These are phyloP conservation scores for Aspergillus ustus DNA, from an alignment of 2,329 filamentous ascomycete species.

Conservation along the genomic window DNA sequence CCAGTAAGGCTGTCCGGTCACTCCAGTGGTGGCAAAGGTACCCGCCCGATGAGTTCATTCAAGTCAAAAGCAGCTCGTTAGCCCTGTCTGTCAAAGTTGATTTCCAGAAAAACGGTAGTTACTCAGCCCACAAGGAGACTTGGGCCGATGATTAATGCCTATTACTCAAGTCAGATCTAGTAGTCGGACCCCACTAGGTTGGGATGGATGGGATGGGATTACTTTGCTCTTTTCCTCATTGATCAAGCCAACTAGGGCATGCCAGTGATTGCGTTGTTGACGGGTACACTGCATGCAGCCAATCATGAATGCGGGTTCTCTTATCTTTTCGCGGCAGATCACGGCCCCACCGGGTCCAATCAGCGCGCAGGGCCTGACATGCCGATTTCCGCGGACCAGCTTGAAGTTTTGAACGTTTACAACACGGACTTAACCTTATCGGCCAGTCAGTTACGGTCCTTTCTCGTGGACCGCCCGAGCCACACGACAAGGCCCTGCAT, in stretches of 20 bases:
- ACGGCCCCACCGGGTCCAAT: neutral
- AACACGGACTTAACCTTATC: neutral
- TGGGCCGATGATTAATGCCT: constrained; percentile 3
- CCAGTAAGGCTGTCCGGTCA: neutral
- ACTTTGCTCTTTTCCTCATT: neutral
- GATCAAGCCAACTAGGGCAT: too few species aligned
- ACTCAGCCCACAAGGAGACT: neutral
- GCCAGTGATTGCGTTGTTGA: neutral
- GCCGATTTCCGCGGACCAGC: constrained; percentile 13
- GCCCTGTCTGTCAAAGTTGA: neutral
- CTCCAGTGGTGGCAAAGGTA: neutral
- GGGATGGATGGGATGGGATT: neutral
- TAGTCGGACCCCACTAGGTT: neutral
- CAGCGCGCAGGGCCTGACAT: constrained; percentile 5
- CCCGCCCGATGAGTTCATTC: neutral
- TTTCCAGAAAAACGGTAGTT: neutral
- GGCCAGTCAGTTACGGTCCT: neutral
- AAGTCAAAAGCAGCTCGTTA: too few species aligned
- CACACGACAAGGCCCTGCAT: neutral
- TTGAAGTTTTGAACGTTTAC: neutral
- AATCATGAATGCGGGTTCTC: constrained; percentile 8
- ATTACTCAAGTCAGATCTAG: neutral
- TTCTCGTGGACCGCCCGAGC: constrained; percentile 5
- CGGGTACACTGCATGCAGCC: neutral
- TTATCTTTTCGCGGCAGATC: constrained; percentile 16